phyloP scores from a whole-genome alignment of 768 basidiomycete species.

The Amanita rubescens region DNA sequence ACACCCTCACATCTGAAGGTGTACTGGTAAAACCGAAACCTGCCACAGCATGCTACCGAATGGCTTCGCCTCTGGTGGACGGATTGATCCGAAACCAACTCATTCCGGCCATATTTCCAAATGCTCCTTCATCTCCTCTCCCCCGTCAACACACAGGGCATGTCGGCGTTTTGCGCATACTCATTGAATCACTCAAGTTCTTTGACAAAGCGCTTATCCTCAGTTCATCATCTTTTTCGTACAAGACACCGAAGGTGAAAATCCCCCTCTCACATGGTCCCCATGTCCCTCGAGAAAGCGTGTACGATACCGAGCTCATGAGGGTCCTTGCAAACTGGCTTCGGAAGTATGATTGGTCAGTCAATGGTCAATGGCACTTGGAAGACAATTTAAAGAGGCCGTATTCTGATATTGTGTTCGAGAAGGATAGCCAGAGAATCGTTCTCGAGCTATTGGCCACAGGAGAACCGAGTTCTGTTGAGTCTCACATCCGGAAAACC shows the following conservation, averaged over 20 bases:
- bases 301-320: slow-evolving; percentile 13
- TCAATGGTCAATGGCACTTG: slow-evolving; percentile 13
- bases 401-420: slow-evolving; percentile 11
- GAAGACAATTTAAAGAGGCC: slow-evolving; percentile 1
- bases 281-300: slow-evolving; percentile 11
- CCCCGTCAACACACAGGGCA: not conserved
- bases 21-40: not conserved
- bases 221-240: slow-evolving; percentile 1
- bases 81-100: not conserved
- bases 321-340: slow-evolving; percentile 13
- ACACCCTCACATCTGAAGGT: not conserved
- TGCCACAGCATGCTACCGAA: not conserved
- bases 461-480: slow-evolving; percentile 7
- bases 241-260: slow-evolving; percentile 8
- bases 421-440: slow-evolving; percentile 5
- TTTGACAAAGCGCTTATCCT: slow-evolving; percentile 8
- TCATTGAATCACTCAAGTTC: slow-evolving; percentile 11
- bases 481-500: slow-evolving; percentile 8
- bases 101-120: slow-evolving; percentile 5
- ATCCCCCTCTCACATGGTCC: not conserved
- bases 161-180: slow-evolving; percentile 5
- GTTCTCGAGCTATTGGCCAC: slow-evolving; percentile 10
- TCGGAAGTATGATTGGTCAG: slow-evolving; percentile 5
- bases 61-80: not conserved
- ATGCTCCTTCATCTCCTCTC: slow-evolving; percentile 4